phyloP scores from a whole-genome alignment of 768 basidiomycete genomes.

The Lactifluus echinatus region DNA sequence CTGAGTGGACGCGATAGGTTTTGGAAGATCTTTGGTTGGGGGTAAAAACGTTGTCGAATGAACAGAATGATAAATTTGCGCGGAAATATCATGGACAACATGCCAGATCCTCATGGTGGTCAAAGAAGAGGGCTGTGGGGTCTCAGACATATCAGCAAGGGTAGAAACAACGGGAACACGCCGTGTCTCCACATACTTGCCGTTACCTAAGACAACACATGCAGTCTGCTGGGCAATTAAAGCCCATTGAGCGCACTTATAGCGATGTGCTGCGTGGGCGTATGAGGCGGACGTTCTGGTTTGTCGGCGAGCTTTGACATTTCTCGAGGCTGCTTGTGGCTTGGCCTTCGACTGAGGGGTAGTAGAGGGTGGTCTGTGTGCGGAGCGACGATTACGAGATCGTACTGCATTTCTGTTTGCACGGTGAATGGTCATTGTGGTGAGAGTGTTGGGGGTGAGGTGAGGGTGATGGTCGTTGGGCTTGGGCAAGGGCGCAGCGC shows the following conservation, averaged over 20 bases:
- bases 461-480: background rate
- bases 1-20: background rate
- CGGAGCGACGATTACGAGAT: constrained; percentile 1
- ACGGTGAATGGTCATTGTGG: background rate
- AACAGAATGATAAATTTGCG: constrained; percentile 11
- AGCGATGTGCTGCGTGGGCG: constrained; percentile 14
- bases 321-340: background rate
- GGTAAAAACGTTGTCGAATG: constrained; percentile 8
- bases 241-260: constrained; percentile 16
- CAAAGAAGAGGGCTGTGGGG: constrained; percentile 8
- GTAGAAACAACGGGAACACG: constrained; percentile 14
- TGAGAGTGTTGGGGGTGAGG: background rate
- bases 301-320: background rate
- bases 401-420: background rate
- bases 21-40: background rate
- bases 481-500: background rate
- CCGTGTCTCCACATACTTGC: constrained; percentile 21
- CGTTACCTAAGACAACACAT: constrained; percentile 15
- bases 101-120: constrained; percentile 16
- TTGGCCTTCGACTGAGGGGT: background rate
- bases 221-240: constrained; percentile 18
- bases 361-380: background rate
- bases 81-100: constrained; percentile 17
- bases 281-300: constrained; percentile 2
- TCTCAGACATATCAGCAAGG: constrained; percentile 15